Conservation (phyloP, 2,329 filamentous ascomycete genomes). For the Fusarium sambucinum region DNA sequence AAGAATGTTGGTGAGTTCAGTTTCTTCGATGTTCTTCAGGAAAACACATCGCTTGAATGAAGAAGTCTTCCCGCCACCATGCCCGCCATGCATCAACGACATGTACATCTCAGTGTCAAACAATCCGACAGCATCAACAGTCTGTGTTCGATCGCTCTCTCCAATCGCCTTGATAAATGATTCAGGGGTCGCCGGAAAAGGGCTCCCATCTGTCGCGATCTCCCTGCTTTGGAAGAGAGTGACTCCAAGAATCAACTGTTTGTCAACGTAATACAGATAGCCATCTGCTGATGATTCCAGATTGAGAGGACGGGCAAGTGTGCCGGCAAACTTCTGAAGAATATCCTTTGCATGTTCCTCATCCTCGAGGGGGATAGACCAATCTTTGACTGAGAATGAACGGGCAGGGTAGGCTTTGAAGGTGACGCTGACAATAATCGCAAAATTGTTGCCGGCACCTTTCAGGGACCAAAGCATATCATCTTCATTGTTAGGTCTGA, state of each 20-base stretch:
- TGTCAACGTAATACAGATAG: conserved; percentile 66
- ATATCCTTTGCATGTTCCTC: conserved; percentile 44
- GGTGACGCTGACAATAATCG: conserved; percentile 66
- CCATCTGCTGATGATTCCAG: conserved; percentile 63
- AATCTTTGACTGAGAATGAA: conserved; percentile 56
- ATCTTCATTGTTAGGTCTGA: conserved; percentile 60
- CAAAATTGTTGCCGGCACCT: conserved; percentile 71
- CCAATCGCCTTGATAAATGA: conserved; percentile 50
- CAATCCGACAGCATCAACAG: conserved; percentile 61
- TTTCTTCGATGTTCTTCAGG: conserved; percentile 60
- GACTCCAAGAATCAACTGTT: conserved; percentile 63
- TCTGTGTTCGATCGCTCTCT: conserved; percentile 48
- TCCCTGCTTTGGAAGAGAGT: conserved; percentile 59
- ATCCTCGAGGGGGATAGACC: conserved; percentile 54
- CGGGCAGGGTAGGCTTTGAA: conserved; percentile 62
- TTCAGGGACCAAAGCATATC: conserved; percentile 69
- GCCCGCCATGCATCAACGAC: conserved; percentile 69
- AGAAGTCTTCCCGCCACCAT: conserved; percentile 69
- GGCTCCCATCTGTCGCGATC: conserved; percentile 1
- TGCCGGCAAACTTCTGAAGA: conserved; percentile 57
- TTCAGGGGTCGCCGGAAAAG: neutral
- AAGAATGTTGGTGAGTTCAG: conserved; percentile 54
- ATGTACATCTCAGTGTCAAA: conserved; percentile 73
- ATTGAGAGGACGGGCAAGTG: conserved; percentile 54
- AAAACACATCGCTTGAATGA: conserved; percentile 75